A percentile compares a stretch with the other conserved stretches of the same genome.
Evolutionary conservation across 257 asterid genomes (phyloP).

Genomic region (Forsythia suspensa): DNA sequence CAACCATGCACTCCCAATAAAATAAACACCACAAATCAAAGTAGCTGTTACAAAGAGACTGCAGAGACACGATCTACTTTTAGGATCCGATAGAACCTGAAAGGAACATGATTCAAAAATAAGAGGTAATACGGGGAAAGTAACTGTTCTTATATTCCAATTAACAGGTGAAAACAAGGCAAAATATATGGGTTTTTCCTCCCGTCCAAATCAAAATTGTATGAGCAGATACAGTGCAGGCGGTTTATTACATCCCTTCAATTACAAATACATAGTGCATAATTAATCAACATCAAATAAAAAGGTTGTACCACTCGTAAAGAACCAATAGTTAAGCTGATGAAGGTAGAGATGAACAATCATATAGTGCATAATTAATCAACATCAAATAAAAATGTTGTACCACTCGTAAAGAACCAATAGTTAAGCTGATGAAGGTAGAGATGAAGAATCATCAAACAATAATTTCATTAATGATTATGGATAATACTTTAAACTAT

Average conservation of each 20-base stretch:
- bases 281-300: neutral
- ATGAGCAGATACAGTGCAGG: neutral
- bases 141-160: neutral
- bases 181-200: neutral
- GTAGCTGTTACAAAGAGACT: constrained; percentile 47
- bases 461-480: neutral
- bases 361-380: too few relatives aligned
- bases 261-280: neutral
- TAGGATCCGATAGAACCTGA: constrained; percentile 63
- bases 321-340: neutral
- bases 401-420: neutral
- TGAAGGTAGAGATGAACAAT: neutral
- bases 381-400: neutral
- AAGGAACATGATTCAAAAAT: constrained; percentile 19
- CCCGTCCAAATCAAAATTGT: neutral
- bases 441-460: neutral
- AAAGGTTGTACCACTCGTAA: neutral
- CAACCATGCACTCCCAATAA: constrained; percentile 54
- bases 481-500: neutral
- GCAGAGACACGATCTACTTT: constrained; percentile 51
- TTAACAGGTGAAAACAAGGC: neutral
- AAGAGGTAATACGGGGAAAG: neutral
- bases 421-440: constrained; percentile 7
- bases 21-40: constrained; percentile 62
- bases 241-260: neutral